Conservation (phyloP, 2,329 filamentous ascomycete species). For the Aspergillus sp. region DNA sequence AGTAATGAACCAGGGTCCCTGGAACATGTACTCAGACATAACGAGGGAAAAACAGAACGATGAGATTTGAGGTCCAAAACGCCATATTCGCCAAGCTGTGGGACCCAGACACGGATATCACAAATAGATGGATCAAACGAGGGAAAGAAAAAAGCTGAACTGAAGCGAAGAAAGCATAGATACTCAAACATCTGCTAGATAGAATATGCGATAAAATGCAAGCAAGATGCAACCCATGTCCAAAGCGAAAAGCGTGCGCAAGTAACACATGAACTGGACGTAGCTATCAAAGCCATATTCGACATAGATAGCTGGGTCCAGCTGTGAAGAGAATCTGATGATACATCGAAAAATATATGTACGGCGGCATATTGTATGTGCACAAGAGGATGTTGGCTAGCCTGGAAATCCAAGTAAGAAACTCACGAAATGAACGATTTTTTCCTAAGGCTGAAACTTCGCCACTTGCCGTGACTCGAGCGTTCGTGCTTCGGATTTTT, state of each 20-base stretch:
- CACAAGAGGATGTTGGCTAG: constrained; percentile 4
- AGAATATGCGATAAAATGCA: constrained; percentile 13
- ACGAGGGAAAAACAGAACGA: constrained; percentile 5
- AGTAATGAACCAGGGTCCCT: background rate
- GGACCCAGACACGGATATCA: constrained; percentile 27
- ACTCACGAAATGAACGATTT: constrained; percentile 40
- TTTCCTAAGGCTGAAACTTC: constrained; percentile 45
- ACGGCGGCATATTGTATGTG: constrained; percentile 28
- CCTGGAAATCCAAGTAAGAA: background rate
- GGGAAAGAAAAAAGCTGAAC: background rate
- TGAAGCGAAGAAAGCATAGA: constrained; percentile 7
- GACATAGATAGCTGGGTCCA: constrained; percentile 15
- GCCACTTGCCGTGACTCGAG: constrained; percentile 31
- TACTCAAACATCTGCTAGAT: constrained; percentile 11
- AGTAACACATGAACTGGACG: constrained; percentile 16
- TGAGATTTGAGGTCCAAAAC: constrained; percentile 13
- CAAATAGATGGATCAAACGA: constrained; percentile 19
- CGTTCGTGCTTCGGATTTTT: constrained; percentile 21
- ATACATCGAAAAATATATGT: constrained; percentile 31
- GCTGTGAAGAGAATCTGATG: constrained; percentile 24
- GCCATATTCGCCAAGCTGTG: constrained; percentile 23
- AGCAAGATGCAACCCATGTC: constrained; percentile 14
- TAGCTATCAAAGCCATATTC: constrained; percentile 8
- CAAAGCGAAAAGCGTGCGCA: constrained; percentile 5
- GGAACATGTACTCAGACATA: background rate